Evolutionary conservation across 345 rosid species (phyloP).

Genomic region (Salix arbutifolia): DNA sequence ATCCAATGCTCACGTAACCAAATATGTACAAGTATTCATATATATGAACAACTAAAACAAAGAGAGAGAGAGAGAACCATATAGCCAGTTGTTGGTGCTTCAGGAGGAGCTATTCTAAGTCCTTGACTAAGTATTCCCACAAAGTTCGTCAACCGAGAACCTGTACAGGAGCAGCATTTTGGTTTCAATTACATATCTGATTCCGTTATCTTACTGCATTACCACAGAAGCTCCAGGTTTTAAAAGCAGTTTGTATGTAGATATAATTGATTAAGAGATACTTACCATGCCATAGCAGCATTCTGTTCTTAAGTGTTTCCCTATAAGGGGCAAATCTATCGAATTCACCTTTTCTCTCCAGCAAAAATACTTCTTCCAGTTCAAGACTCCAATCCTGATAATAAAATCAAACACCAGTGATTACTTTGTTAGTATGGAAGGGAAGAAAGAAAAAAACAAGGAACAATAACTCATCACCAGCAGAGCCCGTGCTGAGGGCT

Average conservation of each 20-base stretch:
- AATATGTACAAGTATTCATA: too few species aligned
- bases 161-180: conserved; percentile 33
- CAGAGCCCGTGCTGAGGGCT: not conserved
- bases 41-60: too few species aligned
- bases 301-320: conserved; percentile 68
- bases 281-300: conserved; percentile 96
- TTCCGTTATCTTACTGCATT: not conserved
- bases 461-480: not conserved
- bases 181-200: not conserved
- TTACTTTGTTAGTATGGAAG: not conserved
- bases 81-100: conserved; percentile 98
- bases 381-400: conserved; percentile 84
- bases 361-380: conserved; percentile 83
- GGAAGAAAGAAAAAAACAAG: not conserved
- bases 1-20: too few species aligned
- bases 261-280: not conserved
- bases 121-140: conserved; percentile 97
- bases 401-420: conserved; percentile 12
- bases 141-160: conserved; percentile 89
- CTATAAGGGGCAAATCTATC: conserved; percentile 71
- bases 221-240: not conserved
- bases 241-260: not conserved
- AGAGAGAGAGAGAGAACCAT: conserved; percentile 51
- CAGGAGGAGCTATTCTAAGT: conserved; percentile 95
- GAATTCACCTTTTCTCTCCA: conserved; percentile 87